Percentiles rank a stretch among this genome's conserved stretches.
These are phyloP conservation scores for Trichoderma simmonsii DNA, from an alignment of 2,329 filamentous ascomycete species.

Conservation along the genomic window DNA sequence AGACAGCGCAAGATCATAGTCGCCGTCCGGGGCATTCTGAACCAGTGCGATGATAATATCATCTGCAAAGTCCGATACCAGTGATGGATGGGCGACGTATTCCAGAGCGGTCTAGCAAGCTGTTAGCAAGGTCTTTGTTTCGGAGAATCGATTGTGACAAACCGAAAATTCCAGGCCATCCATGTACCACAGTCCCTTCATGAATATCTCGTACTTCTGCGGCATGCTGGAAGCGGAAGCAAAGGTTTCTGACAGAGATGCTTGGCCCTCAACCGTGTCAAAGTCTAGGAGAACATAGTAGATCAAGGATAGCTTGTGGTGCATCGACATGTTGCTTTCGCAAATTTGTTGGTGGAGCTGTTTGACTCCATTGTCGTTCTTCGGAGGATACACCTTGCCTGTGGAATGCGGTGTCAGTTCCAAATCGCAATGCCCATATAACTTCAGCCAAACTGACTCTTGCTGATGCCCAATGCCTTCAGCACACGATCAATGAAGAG, in stretches of 20 bases:
- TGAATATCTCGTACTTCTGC: constrained; percentile 73
- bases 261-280: constrained; percentile 50
- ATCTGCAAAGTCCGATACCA: constrained; percentile 78
- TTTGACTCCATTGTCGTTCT: constrained; percentile 63
- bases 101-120: constrained; percentile 60
- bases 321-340: constrained; percentile 59
- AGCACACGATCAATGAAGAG: constrained; percentile 81
- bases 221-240: constrained; percentile 64
- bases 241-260: constrained; percentile 55
- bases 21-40: constrained; percentile 54
- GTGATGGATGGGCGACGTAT: constrained; percentile 73
- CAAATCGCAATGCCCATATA: background rate
- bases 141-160: background rate
- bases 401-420: constrained; percentile 14
- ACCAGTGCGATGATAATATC: constrained; percentile 73
- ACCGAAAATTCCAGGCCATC: constrained; percentile 69
- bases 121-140: background rate
- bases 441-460: constrained; percentile 47
- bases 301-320: constrained; percentile 78
- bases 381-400: constrained; percentile 71
- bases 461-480: constrained; percentile 62
- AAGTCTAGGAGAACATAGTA: constrained; percentile 82
- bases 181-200: constrained; percentile 78
- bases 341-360: constrained; percentile 69
- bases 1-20: constrained; percentile 66